Evolutionary conservation across 805 yeast species (phyloP).

Genomic region (Cyberlindnera euphorbiiphila): DNA sequence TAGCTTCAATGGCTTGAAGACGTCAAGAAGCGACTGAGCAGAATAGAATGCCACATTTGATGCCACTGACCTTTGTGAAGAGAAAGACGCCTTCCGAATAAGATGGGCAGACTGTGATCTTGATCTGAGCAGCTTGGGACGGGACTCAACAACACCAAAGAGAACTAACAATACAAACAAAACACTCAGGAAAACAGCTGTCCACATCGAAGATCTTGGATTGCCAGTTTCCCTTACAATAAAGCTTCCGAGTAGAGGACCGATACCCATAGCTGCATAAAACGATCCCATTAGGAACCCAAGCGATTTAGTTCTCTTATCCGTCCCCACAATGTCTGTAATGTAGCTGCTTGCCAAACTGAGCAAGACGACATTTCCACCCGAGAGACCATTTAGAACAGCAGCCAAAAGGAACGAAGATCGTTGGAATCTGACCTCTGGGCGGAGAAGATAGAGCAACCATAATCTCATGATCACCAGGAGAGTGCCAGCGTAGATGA

Average conservation of each 20-base stretch:
- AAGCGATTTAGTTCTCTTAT: slow-evolving; percentile 51
- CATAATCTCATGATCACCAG: slow-evolving; percentile 24
- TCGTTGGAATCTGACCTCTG: slow-evolving; percentile 34
- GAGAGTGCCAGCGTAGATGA: slow-evolving; percentile 33
- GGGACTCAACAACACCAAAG: slow-evolving; percentile 56
- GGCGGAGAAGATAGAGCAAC: slow-evolving; percentile 29
- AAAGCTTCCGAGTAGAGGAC: slow-evolving; percentile 57
- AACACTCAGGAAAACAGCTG: slow-evolving; percentile 28
- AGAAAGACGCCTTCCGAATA: slow-evolving; percentile 29
- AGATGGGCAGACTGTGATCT: slow-evolving; percentile 44
- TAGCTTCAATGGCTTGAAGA: slow-evolving; percentile 44
- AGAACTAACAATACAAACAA: slow-evolving; percentile 34
- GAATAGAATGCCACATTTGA: not conserved
- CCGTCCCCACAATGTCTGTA: slow-evolving; percentile 67
- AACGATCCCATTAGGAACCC: slow-evolving; percentile 58
- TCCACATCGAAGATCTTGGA: slow-evolving; percentile 30
- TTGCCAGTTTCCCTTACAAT: slow-evolving; percentile 29
- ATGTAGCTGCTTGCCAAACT: slow-evolving; percentile 66
- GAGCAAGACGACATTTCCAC: slow-evolving; percentile 54
- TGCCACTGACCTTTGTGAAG: slow-evolving; percentile 24
- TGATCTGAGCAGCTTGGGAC: slow-evolving; percentile 49
- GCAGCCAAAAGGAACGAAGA: slow-evolving; percentile 40
- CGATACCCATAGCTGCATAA: slow-evolving; percentile 57
- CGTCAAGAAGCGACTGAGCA: not conserved
- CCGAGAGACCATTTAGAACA: slow-evolving; percentile 50